These are phyloP conservation scores for Trametes cingulata DNA, from an alignment of 768 basidiomycete species.

Conservation along the genomic window DNA sequence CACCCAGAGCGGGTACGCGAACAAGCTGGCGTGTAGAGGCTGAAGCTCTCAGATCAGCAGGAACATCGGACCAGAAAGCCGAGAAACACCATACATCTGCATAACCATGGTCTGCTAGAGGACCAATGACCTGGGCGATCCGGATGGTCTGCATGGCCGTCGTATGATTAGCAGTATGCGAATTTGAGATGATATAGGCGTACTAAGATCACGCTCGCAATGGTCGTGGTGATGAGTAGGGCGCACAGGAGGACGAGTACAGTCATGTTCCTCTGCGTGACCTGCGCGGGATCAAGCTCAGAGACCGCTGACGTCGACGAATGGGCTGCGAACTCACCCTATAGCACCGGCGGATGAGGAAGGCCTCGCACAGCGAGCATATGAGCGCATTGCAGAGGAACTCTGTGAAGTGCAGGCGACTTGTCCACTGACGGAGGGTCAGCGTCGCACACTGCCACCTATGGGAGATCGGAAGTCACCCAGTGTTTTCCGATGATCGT, in stretches of 20 bases:
- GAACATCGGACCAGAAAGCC: no score
- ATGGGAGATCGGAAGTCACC: conserved; percentile 14
- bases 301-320: no score
- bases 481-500: conserved; percentile 24
- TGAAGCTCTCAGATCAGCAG: background rate
- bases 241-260: conserved; percentile 37
- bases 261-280: conserved; percentile 42
- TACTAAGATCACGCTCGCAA: conserved; percentile 45
- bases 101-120: background rate
- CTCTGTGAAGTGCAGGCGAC: conserved; percentile 45
- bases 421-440: conserved; percentile 30
- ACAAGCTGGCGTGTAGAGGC: conserved; percentile 23
- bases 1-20: conserved; percentile 24
- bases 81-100: conserved; percentile 7
- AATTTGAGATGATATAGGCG: background rate
- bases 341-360: conserved; percentile 53
- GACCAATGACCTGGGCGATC: conserved; percentile 10
- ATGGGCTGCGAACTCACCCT: conserved; percentile 36
- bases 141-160: conserved; percentile 10
- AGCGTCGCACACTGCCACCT: background rate
- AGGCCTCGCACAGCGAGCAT: conserved; percentile 47
- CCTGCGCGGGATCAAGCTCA: conserved; percentile 35
- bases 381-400: conserved; percentile 51
- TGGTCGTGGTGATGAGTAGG: conserved; percentile 37
- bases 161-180: background rate